A percentile compares a stretch with the other conserved stretches of the same genome.
Conservation (phyloP, 116 monocot genomes). For the Dioscorea cayenensis region DNA sequence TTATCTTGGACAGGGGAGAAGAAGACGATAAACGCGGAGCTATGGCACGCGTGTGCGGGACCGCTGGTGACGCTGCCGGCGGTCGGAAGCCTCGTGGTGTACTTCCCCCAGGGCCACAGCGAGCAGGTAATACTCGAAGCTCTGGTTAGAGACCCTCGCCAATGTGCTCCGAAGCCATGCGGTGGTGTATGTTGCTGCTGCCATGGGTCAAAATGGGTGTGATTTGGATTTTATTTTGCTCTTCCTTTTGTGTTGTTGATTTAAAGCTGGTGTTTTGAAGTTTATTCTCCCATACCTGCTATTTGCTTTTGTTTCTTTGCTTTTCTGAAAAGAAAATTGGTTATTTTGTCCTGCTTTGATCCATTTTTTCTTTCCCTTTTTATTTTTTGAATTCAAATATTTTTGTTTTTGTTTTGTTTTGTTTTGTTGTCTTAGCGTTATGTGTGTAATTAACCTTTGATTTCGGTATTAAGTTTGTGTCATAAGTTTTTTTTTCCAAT, state of each 20-base stretch:
- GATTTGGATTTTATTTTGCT: not conserved
- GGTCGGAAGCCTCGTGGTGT: slow-evolving; percentile 35
- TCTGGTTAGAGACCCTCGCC: not conserved
- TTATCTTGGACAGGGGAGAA: slow-evolving; percentile 16
- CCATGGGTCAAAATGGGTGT: not conserved
- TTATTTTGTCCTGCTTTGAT: no score
- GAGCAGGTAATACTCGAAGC: slow-evolving; percentile 26
- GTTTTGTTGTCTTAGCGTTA: no score
- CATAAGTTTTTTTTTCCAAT: no score
- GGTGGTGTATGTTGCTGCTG: not conserved
- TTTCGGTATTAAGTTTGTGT: no score
- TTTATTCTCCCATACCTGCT: no score
- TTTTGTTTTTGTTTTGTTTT: no score
- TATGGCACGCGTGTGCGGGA: slow-evolving; percentile 49
- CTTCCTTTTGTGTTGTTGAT: not conserved
- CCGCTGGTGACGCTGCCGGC: slow-evolving; percentile 35
- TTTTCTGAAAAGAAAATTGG: no score
- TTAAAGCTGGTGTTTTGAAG: no score
- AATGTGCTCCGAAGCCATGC: not conserved
- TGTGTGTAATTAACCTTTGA: no score
- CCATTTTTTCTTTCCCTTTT: no score
- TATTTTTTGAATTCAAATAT: no score
- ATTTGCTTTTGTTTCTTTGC: no score
- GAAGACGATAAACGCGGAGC: slow-evolving; percentile 35
- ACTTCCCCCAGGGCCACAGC: slow-evolving; percentile 49